Evolutionary conservation across 768 basidiomycete genomes (phyloP).

Genomic region (Floccularia luteovirens): DNA sequence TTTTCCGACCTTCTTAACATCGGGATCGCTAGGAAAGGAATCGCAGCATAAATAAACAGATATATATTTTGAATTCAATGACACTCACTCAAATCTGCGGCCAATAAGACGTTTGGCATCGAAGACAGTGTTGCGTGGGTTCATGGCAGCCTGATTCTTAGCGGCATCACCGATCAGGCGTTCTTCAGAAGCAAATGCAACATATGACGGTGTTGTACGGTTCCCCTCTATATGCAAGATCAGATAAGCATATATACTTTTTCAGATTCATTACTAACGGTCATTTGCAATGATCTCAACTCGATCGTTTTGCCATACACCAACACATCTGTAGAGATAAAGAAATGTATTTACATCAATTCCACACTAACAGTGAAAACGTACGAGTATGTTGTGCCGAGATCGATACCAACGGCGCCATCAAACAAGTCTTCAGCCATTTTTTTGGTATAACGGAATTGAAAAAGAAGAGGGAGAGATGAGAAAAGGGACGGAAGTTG

Average conservation of each 20-base stretch:
- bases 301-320: slow-evolving; percentile 99
- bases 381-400: slow-evolving; percentile 95
- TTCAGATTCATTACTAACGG: slow-evolving; percentile 44
- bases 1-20: slow-evolving; percentile 75
- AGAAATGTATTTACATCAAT: slow-evolving; percentile 3
- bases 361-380: slow-evolving; percentile 19
- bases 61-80: neutral
- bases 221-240: slow-evolving; percentile 70
- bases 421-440: slow-evolving; percentile 86
- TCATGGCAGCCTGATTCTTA: slow-evolving; percentile 99
- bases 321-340: slow-evolving; percentile 70
- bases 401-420: slow-evolving; percentile 95
- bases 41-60: slow-evolving; percentile 7
- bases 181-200: slow-evolving; percentile 95
- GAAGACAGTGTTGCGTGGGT: slow-evolving; percentile 98
- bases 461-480: too few relatives aligned
- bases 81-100: slow-evolving; percentile 83
- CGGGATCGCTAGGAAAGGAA: slow-evolving; percentile 63
- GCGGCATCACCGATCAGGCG: slow-evolving; percentile 98
- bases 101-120: slow-evolving; percentile 99
- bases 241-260: neutral
- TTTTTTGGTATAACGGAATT: slow-evolving; percentile 53
- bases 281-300: slow-evolving; percentile 99
- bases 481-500: slow-evolving; percentile 19
- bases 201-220: slow-evolving; percentile 98